Percentiles rank a stretch among this genome's conserved stretches.
phyloP scores from a whole-genome alignment of 306 rosid species.

The Cicer yamashitae region DNA sequence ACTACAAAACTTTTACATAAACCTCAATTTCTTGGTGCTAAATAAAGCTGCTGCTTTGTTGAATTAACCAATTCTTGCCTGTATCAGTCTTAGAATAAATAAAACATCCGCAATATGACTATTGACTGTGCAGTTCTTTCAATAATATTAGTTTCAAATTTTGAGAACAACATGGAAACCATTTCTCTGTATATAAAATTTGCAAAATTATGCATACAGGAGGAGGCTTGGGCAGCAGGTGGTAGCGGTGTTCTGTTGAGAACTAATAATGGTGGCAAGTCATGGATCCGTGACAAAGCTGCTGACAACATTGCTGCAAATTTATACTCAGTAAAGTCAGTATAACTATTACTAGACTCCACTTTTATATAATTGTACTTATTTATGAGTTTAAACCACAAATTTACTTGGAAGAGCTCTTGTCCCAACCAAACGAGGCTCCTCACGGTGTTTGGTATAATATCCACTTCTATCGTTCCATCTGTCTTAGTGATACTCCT shows the following conservation, averaged over 20 bases:
- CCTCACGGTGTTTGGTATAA: slow-evolving; percentile 7
- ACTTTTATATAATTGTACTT: slow-evolving; percentile 14
- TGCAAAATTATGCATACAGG: slow-evolving; percentile 57
- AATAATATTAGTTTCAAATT: slow-evolving; percentile 2
- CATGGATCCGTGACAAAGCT: slow-evolving; percentile 96
- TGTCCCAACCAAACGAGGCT: slow-evolving; percentile 17
- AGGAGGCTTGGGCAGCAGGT: slow-evolving; percentile 99
- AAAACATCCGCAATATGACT: slow-evolving; percentile 8
- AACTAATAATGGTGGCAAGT: slow-evolving; percentile 91
- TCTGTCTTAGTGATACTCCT: slow-evolving; percentile 5
- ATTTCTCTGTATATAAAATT: slow-evolving; percentile 11
- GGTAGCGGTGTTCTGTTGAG: slow-evolving; percentile 93
- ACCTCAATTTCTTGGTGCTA: neutral
- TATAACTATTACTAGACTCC: slow-evolving; percentile 36
- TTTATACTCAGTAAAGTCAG: slow-evolving; percentile 94
- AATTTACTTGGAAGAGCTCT: slow-evolving; percentile 6
- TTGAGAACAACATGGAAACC: slow-evolving; percentile 21
- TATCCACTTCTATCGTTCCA: slow-evolving; percentile 15
- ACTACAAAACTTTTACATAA: neutral
- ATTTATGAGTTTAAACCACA: slow-evolving; percentile 29
- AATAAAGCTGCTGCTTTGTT: neutral
- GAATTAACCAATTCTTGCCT: slow-evolving; percentile 29
- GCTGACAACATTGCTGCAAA: slow-evolving; percentile 98
- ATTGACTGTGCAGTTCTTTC: slow-evolving; percentile 22
- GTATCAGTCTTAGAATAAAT: slow-evolving; percentile 8